Base-by-base conservation (phyloP, 2,329 filamentous ascomycete genomes). In the Aspergillus piperis region DNA sequence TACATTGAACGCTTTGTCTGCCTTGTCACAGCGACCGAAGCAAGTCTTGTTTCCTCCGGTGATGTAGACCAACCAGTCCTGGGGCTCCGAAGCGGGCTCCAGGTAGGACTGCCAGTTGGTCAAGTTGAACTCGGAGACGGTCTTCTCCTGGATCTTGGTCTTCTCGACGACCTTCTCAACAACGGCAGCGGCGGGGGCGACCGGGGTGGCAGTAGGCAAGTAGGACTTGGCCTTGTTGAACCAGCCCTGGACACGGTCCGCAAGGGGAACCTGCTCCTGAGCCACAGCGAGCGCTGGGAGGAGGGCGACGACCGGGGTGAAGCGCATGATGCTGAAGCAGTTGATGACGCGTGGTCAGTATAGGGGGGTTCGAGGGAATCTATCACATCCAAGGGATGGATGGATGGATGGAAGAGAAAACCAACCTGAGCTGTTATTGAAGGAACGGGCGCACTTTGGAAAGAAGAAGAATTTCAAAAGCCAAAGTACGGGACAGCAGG, bases 11-110 rank as follows among this genome's bases (percentile, higher is more conserved):
- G 83, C 83, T 68, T 80, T 79, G 56, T 86, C 83, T 11, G 82
- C 80, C 48, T 75, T 77, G 30, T 70, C 80, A 73, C 86, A 89
- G 62, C 81, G 75, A 63, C 86, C 86, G 67, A 82, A 86, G 77
- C 86, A 89, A 39, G 84, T 87, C 73, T 83, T 83, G 77, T 89
- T 88, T 48, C 85, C 86, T 61, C 86, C 86, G 5, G 85, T 88
- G 48, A 87, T 73, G 70, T 81, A 87, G 55, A 89, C 73, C 65
- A 87, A 76, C 85, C 84, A 88, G 80, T 84, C 69, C 80, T 83
- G 48, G 73, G 76, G 62, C 75, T 72, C 60, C 2, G 69, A 64
- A 25, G 73, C 69, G 17, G 78, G 76, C 39, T 73, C 78, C 38
- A 89, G 71, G 53, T 84, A 73, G 52, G 80, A 73, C 68, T 84